Evolutionary conservation across 208 protist species (phyloP).

Genomic region (Leishmania turanica): DNA sequence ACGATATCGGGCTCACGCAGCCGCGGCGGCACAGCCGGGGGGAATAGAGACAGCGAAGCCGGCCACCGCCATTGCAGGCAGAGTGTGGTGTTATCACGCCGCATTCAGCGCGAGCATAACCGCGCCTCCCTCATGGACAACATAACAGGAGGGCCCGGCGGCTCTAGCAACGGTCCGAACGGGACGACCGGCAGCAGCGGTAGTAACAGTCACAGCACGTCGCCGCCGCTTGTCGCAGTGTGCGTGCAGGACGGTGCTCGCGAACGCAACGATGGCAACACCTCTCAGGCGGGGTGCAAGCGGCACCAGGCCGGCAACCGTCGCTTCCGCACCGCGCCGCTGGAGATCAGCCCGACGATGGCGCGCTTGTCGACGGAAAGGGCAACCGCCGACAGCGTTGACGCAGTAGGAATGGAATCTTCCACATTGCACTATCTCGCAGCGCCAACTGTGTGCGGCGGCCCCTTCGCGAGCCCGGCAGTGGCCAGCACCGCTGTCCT

Average conservation of each 20-base stretch:
- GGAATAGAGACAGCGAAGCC: background rate
- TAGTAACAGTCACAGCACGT: conserved; percentile 1
- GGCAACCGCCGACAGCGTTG: background rate
- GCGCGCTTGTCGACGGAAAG: background rate
- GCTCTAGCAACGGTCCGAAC: background rate
- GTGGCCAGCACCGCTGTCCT: background rate
- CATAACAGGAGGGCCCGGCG: background rate
- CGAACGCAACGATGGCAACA: background rate
- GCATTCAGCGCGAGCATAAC: background rate
- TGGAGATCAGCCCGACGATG: conserved; percentile 13
- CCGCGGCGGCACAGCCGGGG: background rate
- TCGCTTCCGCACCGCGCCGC: conserved; percentile 12
- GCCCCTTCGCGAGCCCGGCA: background rate
- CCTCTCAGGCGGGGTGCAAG: background rate
- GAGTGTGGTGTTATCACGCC: background rate
- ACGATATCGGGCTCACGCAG: background rate
- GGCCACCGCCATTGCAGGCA: background rate
- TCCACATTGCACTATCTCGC: background rate
- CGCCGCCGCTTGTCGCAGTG: background rate
- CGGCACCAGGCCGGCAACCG: background rate
- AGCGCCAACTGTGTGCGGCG: conserved; percentile 9
- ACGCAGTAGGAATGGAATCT: background rate
- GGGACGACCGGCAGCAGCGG: conserved; percentile 3
- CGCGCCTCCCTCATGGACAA: background rate
- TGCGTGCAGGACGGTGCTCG: background rate